Base-by-base conservation (phyloP, 2,329 filamentous ascomycete species). In the Thielaviopsis musarum region DNA sequence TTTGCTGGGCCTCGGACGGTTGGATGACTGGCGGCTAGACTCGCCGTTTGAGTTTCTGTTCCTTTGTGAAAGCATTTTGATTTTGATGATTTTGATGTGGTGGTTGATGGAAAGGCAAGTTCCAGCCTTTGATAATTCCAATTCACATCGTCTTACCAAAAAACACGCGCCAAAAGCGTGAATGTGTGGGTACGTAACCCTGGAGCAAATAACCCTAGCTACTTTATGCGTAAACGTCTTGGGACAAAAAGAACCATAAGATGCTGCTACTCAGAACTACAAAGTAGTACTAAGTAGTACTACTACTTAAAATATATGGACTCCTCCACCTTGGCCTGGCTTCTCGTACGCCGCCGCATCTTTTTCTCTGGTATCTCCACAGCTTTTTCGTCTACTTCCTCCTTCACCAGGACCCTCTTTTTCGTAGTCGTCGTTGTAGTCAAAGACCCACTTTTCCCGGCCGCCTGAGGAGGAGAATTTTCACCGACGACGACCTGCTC, bases 371-470 rank as follows among this genome's bases (percentile, higher is more conserved):
- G 45, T 7, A 15, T 34, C n/a, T 61, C 49, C 17, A 61, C 34
- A 34, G 30, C 26, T 56, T 62, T 49, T 41, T 64, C 58, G 5
- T 61, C 34, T 62, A 66, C 65, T 65, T 67, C 64, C 51, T 67
- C 65, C 63, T 68, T 67, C 30, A 61, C 63, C 64, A 66, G 66
- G 30, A 64, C 41, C 59, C 58, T 57, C 62, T 62, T 61, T 63
- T 64, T 63, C 26, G n/a, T 62, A 15, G 52, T 22, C 58, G 45
- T 52, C 48, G 17, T 49, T 48, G 38, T 55, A 19, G 26, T 34
- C 30, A 34, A 5, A 34, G 30, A 5, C 30, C 26, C 52, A 5
- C 30, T 62, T 48, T 54, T 57, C 22, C 58, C 49, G 38, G 66
- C 34, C 15, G 9, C 15, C 15, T n/a, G n/a, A 10, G 10, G 34